Evolutionary conservation across 345 rosid genomes (phyloP), one percentile per base, ranked within the genome.

Genomic region (Pseudoturritis turrita): DNA sequence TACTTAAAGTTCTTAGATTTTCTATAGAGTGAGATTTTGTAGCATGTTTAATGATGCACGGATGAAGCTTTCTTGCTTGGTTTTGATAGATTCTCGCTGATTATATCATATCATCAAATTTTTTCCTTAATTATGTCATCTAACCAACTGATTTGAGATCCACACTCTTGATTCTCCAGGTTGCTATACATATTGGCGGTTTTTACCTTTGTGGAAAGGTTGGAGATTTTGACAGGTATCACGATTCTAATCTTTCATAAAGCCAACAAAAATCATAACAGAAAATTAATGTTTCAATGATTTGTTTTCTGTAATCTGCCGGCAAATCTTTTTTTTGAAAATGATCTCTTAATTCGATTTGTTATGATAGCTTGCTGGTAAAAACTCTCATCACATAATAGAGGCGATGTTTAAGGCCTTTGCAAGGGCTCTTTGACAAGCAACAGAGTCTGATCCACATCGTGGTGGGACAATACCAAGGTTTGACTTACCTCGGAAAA

Each of bases 391-490:
- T 75, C 99, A 89, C 66, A 89, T 91, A 15, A 87, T 88, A 29
- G 98, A 91, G 80, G 99, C 99, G 67, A 91, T 96, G 14, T 95
- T 95, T 80, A 95, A 95, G 84, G 97, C 98, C 69, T 91, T 91
- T 77, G 96, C 97, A 23, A 95, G 98, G 78, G 99, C 99, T 72
- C 94, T 95, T 52, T 76, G 97, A 49, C 92, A 87, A 80, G 99
- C 98, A 51, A 85, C 97, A 5, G 94, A 91, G 70, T 82, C 65
- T 61, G 99, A 95, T 47, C 83, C 82, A 39, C 90, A 88, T 33
- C 98, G 90, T 33, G 85, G 80, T 73, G 94, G 92, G 22, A 82
- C 94, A 9, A 82, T 95, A 69, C 97, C 98, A 15, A 91, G 99
- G 96, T 94, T 71, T 69, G 67, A n/a, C 5, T 36, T 28, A 51